Base-by-base conservation (phyloP, 2,329 filamentous ascomycete species). In the Alternaria rosae region DNA sequence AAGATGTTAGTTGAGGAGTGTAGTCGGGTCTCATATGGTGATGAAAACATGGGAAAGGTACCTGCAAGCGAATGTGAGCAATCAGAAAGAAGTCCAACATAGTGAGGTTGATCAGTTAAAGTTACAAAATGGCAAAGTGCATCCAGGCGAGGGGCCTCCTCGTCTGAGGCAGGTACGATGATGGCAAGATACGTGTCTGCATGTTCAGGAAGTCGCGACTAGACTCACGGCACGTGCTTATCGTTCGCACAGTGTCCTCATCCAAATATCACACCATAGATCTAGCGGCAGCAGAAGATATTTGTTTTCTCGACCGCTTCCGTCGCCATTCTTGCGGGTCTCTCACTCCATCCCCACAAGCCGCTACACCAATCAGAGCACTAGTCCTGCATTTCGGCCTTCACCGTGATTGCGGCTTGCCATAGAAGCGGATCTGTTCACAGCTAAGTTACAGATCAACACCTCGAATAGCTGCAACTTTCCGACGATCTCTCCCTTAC, bases 111-210 rank as follows among this genome's bases (percentile, higher is more conserved):
- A 1, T 17, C 0, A 38, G 35, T 8, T 38, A 38, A 38, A 38
- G 2, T 38, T 38, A 0, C n/a, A 0, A 38, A 1, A 0, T 17
- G 35, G 15, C 35, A 38, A 17, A 1, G 0, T 17, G 3, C 35
- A 11, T 3, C 32, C 32, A 38, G 15, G 32, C n/a, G 2, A 6
- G 15, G n/a, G 32, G 2, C 6, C 30, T 2, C 6, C 3, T 7
- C 5, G 5, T 38, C 8, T 5, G 32, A 38, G 35, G 35, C 35
- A 38, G 35, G 35, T 38, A 38, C 35, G 0, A 5, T 38, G 35
- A 38, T 38, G 32, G 0, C 32, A 17, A 38, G 4, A 38, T 5
- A 10, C 3, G 35, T 17, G 32, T 4, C 35, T 38, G 2, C 35
- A 38, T 38, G 35, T 38, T 38, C 35, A 38, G n/a, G 35, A 38